Conservation (phyloP, 2,329 filamentous ascomycete species). For the Trichoderma pleuroti region DNA sequence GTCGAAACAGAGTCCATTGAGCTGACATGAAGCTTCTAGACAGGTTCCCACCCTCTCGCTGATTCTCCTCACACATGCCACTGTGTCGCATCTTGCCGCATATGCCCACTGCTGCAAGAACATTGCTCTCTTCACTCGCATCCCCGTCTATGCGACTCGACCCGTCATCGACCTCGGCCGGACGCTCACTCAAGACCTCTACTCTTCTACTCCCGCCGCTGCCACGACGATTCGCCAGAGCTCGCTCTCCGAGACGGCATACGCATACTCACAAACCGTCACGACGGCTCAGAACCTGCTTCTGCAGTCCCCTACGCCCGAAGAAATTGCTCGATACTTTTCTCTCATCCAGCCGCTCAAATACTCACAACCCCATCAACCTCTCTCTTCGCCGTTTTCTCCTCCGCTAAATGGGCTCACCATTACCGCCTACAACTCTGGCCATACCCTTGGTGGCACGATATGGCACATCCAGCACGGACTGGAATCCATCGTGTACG, state of each 20-base stretch:
- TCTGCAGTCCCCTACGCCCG: constrained; percentile 67
- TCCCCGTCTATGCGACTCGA: constrained; percentile 90
- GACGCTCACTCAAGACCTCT: constrained; percentile 86
- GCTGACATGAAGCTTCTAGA: constrained; percentile 44
- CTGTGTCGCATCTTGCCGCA: constrained; percentile 83
- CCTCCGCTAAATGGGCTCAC: constrained; percentile 87
- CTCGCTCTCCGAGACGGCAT: constrained; percentile 63
- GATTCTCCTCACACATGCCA: constrained; percentile 92
- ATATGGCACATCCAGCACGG: constrained; percentile 99
- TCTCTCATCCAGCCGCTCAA: constrained; percentile 86
- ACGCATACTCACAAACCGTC: constrained; percentile 51
- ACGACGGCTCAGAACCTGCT: constrained; percentile 54
- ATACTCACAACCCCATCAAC: constrained; percentile 94
- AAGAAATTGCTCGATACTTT: constrained; percentile 92
- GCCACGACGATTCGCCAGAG: constrained; percentile 74
- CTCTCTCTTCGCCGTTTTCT: constrained; percentile 79
- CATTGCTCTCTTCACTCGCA: constrained; percentile 83
- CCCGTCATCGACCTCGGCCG: constrained; percentile 92
- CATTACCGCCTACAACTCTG: constrained; percentile 94
- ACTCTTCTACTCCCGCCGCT: constrained; percentile 83
- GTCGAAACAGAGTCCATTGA: background rate
- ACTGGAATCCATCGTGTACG: constrained; percentile 94
- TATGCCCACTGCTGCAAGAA: constrained; percentile 97
- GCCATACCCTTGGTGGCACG: constrained; percentile 91
- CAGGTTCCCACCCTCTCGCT: constrained; percentile 89